These are phyloP conservation scores for Penicillium desertorum DNA, from an alignment of 495 filamentous ascomycete genomes.

Conservation along the genomic window DNA sequence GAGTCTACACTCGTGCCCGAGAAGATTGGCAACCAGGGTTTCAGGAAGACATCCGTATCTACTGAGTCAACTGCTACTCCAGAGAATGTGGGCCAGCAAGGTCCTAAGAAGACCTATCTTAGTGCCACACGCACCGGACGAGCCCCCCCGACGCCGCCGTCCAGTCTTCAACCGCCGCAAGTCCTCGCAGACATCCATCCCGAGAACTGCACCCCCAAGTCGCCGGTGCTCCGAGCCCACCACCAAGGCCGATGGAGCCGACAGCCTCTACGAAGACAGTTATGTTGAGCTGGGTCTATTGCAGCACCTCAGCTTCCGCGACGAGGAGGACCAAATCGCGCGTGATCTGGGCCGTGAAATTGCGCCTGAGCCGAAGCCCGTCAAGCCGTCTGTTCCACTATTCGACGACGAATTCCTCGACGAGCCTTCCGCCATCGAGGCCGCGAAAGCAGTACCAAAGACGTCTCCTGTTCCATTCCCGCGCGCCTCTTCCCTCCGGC, in stretches of 20 bases:
- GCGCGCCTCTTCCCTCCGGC: slow-evolving; percentile 1
- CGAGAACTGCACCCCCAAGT: slow-evolving; percentile 5
- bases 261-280: slow-evolving; percentile 4
- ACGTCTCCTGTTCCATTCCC: neutral
- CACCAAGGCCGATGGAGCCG: neutral
- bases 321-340: slow-evolving; percentile 10
- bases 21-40: neutral
- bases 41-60: slow-evolving; percentile 15
- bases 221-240: slow-evolving; percentile 21
- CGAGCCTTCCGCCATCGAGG: neutral
- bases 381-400: neutral
- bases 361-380: slow-evolving; percentile 6
- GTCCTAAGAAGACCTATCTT: slow-evolving; percentile 35
- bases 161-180: slow-evolving; percentile 45
- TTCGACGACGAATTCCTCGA: slow-evolving; percentile 4
- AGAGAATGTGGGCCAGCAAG: slow-evolving; percentile 9
- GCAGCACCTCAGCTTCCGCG: slow-evolving; percentile 13
- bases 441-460: neutral
- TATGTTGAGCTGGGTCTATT: slow-evolving; percentile 10
- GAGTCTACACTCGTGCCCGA: slow-evolving; percentile 1
- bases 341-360: slow-evolving; percentile 7
- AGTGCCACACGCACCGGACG: slow-evolving; percentile 31
- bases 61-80: neutral
- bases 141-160: slow-evolving; percentile 36
- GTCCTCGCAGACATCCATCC: slow-evolving; percentile 38